Base-by-base conservation (phyloP, 164 flowering plant genomes). In the Vitis amurensis region DNA sequence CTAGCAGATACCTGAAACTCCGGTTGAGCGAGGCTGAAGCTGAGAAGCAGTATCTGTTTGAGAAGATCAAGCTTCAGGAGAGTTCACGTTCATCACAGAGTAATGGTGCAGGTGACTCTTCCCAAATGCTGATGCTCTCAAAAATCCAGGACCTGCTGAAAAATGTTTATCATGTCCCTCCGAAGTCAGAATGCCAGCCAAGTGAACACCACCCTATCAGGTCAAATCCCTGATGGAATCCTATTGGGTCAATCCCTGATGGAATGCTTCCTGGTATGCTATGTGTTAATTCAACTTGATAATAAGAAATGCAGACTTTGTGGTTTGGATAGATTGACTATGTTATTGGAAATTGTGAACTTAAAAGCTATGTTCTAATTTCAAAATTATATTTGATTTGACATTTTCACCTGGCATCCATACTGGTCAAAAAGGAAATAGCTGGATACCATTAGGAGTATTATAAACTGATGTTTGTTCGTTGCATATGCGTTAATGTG, bases 41-140 rank as follows among this genome's bases (percentile, higher is more conserved):
- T 10, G 99, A 95, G 86, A 95, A 91, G 76, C 94, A 90, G 79
- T 91, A 85, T 79, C 70, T 95, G 49, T 85, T 93, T 53, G 97
- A 95, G 88, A 95, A 88, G 84, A 84, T 95, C 8, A 93, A 90
- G 83, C 84, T 89, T 48, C 95, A 95, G 76, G 99, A 95, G 79
- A 87, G 94, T 72, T 85, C 93, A 0, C 76, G 95, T 29, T 79
- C 83, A 37, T 80, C 87, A 1, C 87, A 82, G 61, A 79, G 83
- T 74, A 86, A 79, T 67, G 80, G 83, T 23, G 85, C 90, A 12
- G 82, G 74, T 59, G 91, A 88, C 64, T 76, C 95, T 53, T 91
- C 98, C 12, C 86, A 80, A 77, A 72, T 76, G 79, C 56, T 81
- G 52, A 82, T 89, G 86, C 80, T 80, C 51, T 77, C 78, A 75